Conservation (phyloP, 768 basidiomycete genomes). For the Xanthoconium stramineum region DNA sequence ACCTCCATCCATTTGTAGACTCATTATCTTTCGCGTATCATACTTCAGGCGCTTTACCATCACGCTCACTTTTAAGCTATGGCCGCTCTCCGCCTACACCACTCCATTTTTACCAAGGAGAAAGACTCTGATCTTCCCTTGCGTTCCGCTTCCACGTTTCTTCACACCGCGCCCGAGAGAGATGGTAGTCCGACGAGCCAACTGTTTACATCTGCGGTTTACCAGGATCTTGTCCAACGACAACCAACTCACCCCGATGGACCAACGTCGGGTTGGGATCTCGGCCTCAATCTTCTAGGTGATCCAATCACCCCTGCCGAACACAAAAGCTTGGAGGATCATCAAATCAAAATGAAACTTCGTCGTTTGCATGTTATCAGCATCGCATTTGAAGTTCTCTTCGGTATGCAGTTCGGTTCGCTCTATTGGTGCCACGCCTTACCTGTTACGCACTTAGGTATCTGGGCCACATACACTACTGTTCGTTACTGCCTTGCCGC, state of each 20-base stretch:
- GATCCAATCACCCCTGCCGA: slow-evolving; percentile 33
- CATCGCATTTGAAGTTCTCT: slow-evolving; percentile 30
- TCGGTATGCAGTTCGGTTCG: slow-evolving; percentile 31
- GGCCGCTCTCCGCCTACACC: slow-evolving; percentile 60
- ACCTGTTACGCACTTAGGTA: slow-evolving; percentile 32
- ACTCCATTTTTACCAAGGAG: slow-evolving; percentile 45
- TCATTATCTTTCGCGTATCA: slow-evolving; percentile 14
- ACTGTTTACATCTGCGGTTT: slow-evolving; percentile 26
- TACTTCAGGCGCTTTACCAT: slow-evolving; percentile 7
- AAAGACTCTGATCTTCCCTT: slow-evolving; percentile 13
- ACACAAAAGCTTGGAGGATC: slow-evolving; percentile 29
- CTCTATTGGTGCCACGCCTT: background rate
- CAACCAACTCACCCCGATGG: slow-evolving; percentile 44
- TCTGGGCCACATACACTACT: slow-evolving; percentile 61
- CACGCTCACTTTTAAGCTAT: slow-evolving; percentile 35
- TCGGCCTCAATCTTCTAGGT: slow-evolving; percentile 28
- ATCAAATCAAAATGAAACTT: slow-evolving; percentile 29
- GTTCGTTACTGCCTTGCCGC: slow-evolving; percentile 66
- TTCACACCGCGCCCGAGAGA: slow-evolving; percentile 12
- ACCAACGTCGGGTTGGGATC: slow-evolving; percentile 29
- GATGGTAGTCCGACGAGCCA: slow-evolving; percentile 14
- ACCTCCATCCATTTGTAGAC: slow-evolving; percentile 2
- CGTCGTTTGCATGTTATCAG: slow-evolving; percentile 32
- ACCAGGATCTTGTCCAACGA: slow-evolving; percentile 36
- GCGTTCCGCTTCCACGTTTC: slow-evolving; percentile 22